phyloP scores from a whole-genome alignment of 1,139 yeast species.

The Taphrina confusa region DNA sequence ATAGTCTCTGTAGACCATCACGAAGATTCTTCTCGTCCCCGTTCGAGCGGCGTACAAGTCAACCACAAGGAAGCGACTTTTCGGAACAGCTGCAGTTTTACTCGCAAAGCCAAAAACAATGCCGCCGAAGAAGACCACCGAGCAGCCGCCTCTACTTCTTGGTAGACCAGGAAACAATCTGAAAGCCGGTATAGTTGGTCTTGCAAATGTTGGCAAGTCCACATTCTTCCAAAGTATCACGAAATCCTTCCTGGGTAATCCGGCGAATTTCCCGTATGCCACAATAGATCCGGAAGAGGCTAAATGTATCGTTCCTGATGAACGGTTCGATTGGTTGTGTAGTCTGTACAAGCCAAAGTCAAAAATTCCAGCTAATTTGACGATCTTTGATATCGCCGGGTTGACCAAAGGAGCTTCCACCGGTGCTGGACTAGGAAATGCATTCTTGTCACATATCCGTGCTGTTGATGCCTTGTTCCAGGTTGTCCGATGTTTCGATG shows the following conservation, averaged over 20 bases:
- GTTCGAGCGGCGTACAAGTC: neutral
- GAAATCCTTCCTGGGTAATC: conserved; percentile 85
- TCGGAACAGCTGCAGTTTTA: neutral
- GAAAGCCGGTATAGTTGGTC: conserved; percentile 76
- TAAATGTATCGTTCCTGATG: conserved; percentile 91
- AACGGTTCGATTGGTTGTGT: conserved; percentile 75
- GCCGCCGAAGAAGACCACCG: conserved; percentile 95
- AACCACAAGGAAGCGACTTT: neutral
- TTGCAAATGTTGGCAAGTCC: conserved; percentile 74
- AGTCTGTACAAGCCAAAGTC: conserved; percentile 77
- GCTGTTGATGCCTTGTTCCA: conserved; percentile 98
- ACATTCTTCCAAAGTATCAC: conserved; percentile 72
- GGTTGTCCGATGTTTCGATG: conserved; percentile 97
- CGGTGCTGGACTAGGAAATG: conserved; percentile 98
- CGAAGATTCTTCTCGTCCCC: neutral
- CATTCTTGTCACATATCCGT: conserved; percentile 94
- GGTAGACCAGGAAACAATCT: conserved; percentile 93
- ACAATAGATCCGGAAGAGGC: conserved; percentile 99
- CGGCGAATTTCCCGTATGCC: conserved; percentile 96
- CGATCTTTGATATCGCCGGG: conserved; percentile 97
- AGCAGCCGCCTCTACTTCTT: conserved; percentile 82
- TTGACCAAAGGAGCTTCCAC: conserved; percentile 95
- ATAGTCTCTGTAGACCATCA: no score
- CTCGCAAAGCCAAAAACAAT: conserved; percentile 47
- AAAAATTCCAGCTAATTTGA: conserved; percentile 89